These are phyloP conservation scores for Epichloe glyceriae DNA, from an alignment of 2,329 filamentous ascomycete species.

Conservation along the genomic window DNA sequence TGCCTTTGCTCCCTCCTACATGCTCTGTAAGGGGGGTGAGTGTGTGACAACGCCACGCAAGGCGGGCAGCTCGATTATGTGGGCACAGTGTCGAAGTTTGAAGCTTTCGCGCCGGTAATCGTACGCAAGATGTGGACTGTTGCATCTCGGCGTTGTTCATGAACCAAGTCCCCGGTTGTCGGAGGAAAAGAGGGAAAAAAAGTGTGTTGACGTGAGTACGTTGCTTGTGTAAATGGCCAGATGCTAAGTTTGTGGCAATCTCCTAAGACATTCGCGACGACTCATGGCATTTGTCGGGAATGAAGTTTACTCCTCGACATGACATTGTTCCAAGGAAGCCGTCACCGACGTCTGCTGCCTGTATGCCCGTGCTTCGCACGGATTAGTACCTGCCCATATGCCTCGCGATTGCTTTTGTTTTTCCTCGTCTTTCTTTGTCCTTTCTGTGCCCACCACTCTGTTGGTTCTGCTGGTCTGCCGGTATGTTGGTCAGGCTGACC, in stretches of 20 bases:
- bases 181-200: not conserved
- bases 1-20: not conserved
- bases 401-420: not conserved
- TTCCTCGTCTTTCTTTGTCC: not conserved
- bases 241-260: not conserved
- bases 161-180: not conserved
- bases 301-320: not conserved
- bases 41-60: constrained; percentile 3
- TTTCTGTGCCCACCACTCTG: not conserved
- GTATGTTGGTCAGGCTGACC: not conserved
- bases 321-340: not conserved
- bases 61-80: constrained; percentile 2
- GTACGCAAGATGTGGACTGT: not conserved
- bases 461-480: not conserved
- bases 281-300: not conserved
- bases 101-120: not conserved
- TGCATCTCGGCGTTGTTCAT: not conserved
- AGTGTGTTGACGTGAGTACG: not conserved
- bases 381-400: too few species aligned
- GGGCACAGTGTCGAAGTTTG: not conserved
- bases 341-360: not conserved
- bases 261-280: not conserved
- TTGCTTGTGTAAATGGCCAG: not conserved
- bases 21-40: not conserved
- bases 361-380: too few species aligned